Conservation (phyloP, 2,329 filamentous ascomycete species). For the Alternaria solani region DNA sequence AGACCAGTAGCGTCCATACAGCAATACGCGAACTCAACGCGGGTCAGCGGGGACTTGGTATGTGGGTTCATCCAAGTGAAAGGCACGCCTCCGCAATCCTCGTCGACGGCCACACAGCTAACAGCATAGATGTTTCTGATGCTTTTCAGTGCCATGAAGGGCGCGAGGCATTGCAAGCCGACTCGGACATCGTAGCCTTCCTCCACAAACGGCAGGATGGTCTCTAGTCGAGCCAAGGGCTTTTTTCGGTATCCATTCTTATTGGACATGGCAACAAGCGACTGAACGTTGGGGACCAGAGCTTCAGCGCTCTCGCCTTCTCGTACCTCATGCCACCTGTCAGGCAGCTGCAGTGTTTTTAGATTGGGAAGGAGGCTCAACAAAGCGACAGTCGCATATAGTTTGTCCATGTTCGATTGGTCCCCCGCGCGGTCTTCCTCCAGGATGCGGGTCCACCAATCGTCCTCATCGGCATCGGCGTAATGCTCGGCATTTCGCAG, state of each 20-base stretch:
- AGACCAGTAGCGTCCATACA: conserved; percentile 45
- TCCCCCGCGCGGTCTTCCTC: conserved; percentile 29
- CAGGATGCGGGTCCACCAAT: conserved; percentile 40
- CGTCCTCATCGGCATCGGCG: conserved; percentile 25
- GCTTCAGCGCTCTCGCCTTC: conserved; percentile 25
- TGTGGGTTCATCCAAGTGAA: conserved; percentile 39
- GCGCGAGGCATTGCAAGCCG: conserved; percentile 38
- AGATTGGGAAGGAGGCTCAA: conserved; percentile 43
- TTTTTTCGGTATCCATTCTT: conserved; percentile 6
- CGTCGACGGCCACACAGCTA: conserved; percentile 43
- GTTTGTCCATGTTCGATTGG: conserved; percentile 20
- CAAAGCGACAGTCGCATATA: conserved; percentile 37
- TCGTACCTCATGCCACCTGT: conserved; percentile 39
- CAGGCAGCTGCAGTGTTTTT: conserved; percentile 36
- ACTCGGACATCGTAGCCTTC: conserved; percentile 42
- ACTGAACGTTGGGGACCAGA: conserved; percentile 28
- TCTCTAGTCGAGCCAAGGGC: conserved; percentile 36
- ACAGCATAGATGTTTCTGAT: conserved; percentile 43
- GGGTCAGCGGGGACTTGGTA: conserved; percentile 32
- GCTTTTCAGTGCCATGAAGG: conserved; percentile 37
- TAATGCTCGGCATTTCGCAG: conserved; percentile 28
- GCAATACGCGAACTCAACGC: conserved; percentile 42
- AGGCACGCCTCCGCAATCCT: conserved; percentile 40
- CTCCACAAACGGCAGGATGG: conserved; percentile 41
- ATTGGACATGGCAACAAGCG: conserved; percentile 30